Evolutionary conservation across 352 stramenopile species (phyloP), one percentile per base, ranked within the genome.

Genomic region (Globisporangium canariense): DNA sequence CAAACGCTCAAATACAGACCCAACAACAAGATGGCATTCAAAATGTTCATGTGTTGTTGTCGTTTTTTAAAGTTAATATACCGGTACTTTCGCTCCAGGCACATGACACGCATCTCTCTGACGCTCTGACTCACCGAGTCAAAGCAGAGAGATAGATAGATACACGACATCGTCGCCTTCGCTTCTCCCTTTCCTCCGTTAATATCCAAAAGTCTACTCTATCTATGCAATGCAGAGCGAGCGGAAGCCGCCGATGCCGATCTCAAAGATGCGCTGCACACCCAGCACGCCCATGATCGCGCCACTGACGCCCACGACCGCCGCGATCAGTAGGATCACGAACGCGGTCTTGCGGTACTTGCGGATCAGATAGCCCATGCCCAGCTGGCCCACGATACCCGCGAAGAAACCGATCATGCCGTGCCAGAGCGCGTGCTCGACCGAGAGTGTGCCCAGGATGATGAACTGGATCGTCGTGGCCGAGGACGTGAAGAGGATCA

Each of bases 401-500:
- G 91, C 83, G 25, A 96, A 51, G 64, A 99, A 97, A 22, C 96
- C 95, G n/a, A 99, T 79, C 7, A 86, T 61, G 58, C 96, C 92
- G 59, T 98, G 89, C 67, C 91, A 89, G 20, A 94, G 60, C 3
- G 88, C 96, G 68, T 98, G 97, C 56, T 98, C 90, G 43, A 86
- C 72, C 45, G 90, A 83, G 30, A 98, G 70, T 47, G 97, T 91
- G 4, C 95, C 96, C 61, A 98, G 90, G 16, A 98, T 90, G 60
- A 97, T 90, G 74, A 98, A 99, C 69, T 78, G 77, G 59, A 96
- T 97, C 22, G 96, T 98, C 8, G 96, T 98, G 5, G 95, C 93
- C 13, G 96, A 98, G 34, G 93, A 98, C 10, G 92, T 98, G 60
- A 98, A 90, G 7, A 98, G 71, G 67, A 98, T 97, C 92, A 98